A percentile compares a stretch with the other conserved stretches of the same genome.
Conservation (phyloP, 1,284 basidiomycete species). For the Coniophora puteana region DNA sequence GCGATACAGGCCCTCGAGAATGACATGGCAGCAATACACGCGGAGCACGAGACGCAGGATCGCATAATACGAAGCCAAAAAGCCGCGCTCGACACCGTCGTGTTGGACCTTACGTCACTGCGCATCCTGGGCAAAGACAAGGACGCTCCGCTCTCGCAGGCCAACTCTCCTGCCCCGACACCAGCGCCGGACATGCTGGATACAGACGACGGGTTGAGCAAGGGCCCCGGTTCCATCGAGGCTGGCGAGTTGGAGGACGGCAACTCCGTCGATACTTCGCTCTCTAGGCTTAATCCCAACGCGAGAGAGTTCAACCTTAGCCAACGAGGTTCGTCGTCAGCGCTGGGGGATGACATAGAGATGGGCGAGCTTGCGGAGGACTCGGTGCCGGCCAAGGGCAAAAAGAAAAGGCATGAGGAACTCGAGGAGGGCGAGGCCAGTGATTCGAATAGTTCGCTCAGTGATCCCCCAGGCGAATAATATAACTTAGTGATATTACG, state of each 20-base stretch:
- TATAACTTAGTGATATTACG: background rate
- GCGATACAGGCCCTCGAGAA: constrained; percentile 67
- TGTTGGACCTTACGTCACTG: constrained; percentile 56
- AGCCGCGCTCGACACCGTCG: constrained; percentile 58
- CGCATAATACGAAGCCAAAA: constrained; percentile 66
- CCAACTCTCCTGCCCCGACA: constrained; percentile 40
- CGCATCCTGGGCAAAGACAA: constrained; percentile 64
- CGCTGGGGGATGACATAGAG: constrained; percentile 62
- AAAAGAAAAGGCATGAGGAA: constrained; percentile 61
- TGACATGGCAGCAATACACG: constrained; percentile 69
- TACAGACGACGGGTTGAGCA: constrained; percentile 20
- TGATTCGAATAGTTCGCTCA: constrained; percentile 69
- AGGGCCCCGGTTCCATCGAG: constrained; percentile 34
- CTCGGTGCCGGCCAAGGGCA: constrained; percentile 42
- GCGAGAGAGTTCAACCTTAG: constrained; percentile 32
- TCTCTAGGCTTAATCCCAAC: constrained; percentile 30
- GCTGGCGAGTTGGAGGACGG: constrained; percentile 32
- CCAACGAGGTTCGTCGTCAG: constrained; percentile 25
- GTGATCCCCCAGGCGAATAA: constrained; percentile 64
- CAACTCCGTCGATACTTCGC: constrained; percentile 30
- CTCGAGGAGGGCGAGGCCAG: constrained; percentile 82
- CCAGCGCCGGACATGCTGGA: constrained; percentile 43
- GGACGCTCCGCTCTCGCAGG: constrained; percentile 38
- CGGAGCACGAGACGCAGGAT: constrained; percentile 70
- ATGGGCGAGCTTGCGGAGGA: constrained; percentile 84